Conservation (phyloP, 345 rosid genomes). For the Ceriops decandra region DNA sequence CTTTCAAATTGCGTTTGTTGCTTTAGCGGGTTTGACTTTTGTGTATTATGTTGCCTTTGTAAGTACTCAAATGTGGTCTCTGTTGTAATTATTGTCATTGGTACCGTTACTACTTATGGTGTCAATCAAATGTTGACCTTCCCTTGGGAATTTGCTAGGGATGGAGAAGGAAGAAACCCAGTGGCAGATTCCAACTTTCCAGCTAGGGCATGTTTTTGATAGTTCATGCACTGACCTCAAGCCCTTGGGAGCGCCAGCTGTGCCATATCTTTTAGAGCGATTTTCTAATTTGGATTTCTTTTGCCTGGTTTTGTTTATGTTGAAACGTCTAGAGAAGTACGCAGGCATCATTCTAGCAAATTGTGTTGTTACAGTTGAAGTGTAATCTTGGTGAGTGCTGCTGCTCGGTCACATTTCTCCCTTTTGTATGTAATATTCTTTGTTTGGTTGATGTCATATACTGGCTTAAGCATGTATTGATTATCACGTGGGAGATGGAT, state of each 20-base stretch:
- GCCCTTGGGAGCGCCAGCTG: constrained; percentile 3
- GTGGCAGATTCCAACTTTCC: constrained; percentile 82
- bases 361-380: constrained; percentile 14
- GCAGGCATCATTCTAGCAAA: constrained; percentile 17
- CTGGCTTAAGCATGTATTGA: constrained; percentile 25
- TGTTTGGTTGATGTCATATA: constrained; percentile 21
- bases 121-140: not conserved
- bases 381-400: constrained; percentile 17
- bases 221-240: constrained; percentile 16
- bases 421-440: constrained; percentile 41
- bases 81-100: not conserved
- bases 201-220: constrained; percentile 30
- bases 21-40: constrained; percentile 86
- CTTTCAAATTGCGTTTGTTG: constrained; percentile 76
- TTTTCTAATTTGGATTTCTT: constrained; percentile 18
- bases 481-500: constrained; percentile 12
- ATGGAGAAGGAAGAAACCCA: constrained; percentile 84
- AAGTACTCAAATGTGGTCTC: constrained; percentile 28
- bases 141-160: constrained; percentile 43
- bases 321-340: constrained; percentile 17
- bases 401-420: constrained; percentile 11
- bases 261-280: constrained; percentile 15
- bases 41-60: constrained; percentile 83
- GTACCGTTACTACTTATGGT: not conserved
- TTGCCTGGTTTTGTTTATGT: constrained; percentile 15